Percentiles rank a stretch among this genome's conserved stretches.
These are phyloP conservation scores for Triglochin maritima DNA, from an alignment of 106 monocot genomes.

Conservation along the genomic window DNA sequence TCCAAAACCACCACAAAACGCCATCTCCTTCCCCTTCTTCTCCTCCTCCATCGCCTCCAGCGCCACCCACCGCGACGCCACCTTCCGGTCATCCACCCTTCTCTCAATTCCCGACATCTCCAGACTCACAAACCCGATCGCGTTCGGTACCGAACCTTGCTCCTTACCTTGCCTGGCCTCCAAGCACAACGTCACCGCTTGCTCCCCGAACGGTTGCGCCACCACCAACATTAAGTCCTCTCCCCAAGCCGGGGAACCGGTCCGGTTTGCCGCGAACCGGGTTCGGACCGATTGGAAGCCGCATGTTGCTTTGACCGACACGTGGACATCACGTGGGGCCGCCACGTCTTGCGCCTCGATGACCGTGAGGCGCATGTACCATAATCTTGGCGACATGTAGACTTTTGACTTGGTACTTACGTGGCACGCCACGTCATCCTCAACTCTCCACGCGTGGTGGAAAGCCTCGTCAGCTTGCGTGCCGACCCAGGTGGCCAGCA, in stretches of 20 bases:
- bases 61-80: conserved; percentile 66
- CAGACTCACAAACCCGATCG: too few relatives aligned
- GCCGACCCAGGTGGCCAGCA: conserved; percentile 84
- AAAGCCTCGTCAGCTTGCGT: conserved; percentile 87
- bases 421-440: conserved; percentile 12
- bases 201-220: conserved; percentile 65
- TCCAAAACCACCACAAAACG: neutral
- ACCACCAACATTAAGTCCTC: conserved; percentile 82
- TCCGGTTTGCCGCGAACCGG: conserved; percentile 25
- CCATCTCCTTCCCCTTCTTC: too few relatives aligned
- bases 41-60: conserved; percentile 21
- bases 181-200: conserved; percentile 33
- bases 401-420: conserved; percentile 44
- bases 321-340: conserved; percentile 6
- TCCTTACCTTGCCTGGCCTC: conserved; percentile 59
- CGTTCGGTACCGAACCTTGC: conserved; percentile 28
- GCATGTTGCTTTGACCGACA: conserved; percentile 39
- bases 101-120: conserved; percentile 68
- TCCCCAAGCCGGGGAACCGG: conserved; percentile 56
- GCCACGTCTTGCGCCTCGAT: conserved; percentile 54
- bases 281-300: conserved; percentile 58
- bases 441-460: conserved; percentile 47
- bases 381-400: conserved; percentile 84
- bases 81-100: conserved; percentile 73
- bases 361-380: conserved; percentile 76